Conservation (phyloP, 1,284 basidiomycete species). For the Sporisorium iseilematis-ciliati region DNA sequence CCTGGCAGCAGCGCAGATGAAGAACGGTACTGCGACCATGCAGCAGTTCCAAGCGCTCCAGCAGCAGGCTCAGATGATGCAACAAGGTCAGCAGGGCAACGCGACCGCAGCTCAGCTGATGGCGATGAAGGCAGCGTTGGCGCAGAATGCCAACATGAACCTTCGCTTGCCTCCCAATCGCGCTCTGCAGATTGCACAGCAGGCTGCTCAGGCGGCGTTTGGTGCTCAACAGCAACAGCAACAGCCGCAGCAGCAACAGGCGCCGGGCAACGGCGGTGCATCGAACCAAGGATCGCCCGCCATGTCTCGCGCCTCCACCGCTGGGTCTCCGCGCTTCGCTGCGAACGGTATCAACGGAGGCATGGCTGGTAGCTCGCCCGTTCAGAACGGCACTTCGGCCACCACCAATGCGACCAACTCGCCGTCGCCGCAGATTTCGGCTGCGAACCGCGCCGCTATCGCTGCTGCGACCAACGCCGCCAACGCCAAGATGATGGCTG, state of each 20-base stretch:
- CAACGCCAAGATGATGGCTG: constrained; percentile 47
- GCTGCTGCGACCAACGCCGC: constrained; percentile 46
- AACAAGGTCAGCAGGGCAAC: constrained; percentile 38
- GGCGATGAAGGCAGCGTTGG: constrained; percentile 59
- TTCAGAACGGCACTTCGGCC: constrained; percentile 33
- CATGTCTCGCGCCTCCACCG: constrained; percentile 51
- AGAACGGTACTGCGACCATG: constrained; percentile 34
- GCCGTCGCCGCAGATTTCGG: constrained; percentile 51
- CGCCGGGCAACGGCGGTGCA: constrained; percentile 21
- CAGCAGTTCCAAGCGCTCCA: constrained; percentile 46
- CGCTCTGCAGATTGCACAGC: constrained; percentile 55
- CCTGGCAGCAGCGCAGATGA: constrained; percentile 45
- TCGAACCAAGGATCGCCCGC: constrained; percentile 52
- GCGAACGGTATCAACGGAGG: constrained; percentile 39
- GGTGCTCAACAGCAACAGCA: constrained; percentile 37
- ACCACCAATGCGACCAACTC: constrained; percentile 49
- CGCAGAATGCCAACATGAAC: constrained; percentile 54
- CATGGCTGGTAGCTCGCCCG: constrained; percentile 42
- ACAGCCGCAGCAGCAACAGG: constrained; percentile 35
- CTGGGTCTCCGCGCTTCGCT: constrained; percentile 47
- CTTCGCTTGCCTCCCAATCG: constrained; percentile 56
- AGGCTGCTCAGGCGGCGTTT: constrained; percentile 51
- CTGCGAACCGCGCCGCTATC: constrained; percentile 46
- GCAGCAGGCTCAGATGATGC: constrained; percentile 48
- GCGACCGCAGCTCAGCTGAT: constrained; percentile 51